Base-by-base conservation (phyloP, 805 yeast genomes). In the Saturnispora quitensis region DNA sequence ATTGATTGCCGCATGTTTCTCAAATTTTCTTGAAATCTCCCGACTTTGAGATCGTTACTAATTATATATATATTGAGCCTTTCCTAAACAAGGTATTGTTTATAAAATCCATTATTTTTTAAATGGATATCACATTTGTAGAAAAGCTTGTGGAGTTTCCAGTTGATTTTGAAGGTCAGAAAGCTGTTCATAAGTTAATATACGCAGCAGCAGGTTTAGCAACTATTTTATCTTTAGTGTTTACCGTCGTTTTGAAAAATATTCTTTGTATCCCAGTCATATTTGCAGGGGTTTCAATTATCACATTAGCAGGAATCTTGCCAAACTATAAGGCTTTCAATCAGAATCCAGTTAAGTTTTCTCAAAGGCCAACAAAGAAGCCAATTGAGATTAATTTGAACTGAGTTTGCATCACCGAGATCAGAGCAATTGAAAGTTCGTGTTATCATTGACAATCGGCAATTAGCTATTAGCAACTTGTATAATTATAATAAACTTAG, bases 321-420 rank as follows among this genome's bases (percentile, higher is more conserved):
- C 88, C 89, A 31, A 74, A 84, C 25, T 85, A 82, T 73, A 73
- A 83, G 3, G 56, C 64, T 7, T 85, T 76, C 62, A 82, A 72
- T 48, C 68, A 70, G 57, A 63, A 76, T 53, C 78, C 77, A 34
- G 67, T 73, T 27, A 64, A 62, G 57, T 84, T 82, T 80, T 70
- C 77, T 35, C 57, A 61, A 44, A 52, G 54, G n/a, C 56, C 57
- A 22, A 33, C 10, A 7, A 34, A 50, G 9, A 45, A 40, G 13
- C 42, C 48, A 13, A 50, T 55, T 36, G 46, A 51, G 18, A 55
- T 59, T 18, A 55, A 52, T 42, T 25, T 50, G 46, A 17, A n/a
- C 20, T 33, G 47, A 36, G 22, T n/a, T 45, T 33, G 6, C 18
- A 33, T 33, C 6, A 4, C 4, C 15, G 3, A 5, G 34, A 31